Base-by-base conservation (phyloP, 1,284 basidiomycete species). In the Blastosporella zonata region DNA sequence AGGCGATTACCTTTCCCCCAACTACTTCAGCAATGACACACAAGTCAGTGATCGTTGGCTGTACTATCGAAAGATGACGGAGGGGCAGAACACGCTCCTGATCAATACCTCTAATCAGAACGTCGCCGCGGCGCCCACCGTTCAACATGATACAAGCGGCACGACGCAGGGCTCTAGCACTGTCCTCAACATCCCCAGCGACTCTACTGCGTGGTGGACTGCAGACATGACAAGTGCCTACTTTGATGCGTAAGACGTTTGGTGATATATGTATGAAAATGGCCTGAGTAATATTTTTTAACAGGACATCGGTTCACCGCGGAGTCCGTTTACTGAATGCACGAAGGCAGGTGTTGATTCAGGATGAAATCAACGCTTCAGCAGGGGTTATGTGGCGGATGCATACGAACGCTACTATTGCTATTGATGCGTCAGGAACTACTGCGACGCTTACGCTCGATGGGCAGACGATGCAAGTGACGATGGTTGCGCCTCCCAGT, bases 41-140 rank as follows among this genome's bases (percentile, higher is more conserved):
- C 90, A 93, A 65, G 67, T 75, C 49, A 79, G 84, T 36, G 63
- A 72, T 15, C 79, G 94, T 54, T 97, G 94, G 94, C 60, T 78
- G 54, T 97, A 95, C 71, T 99, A 97, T 79, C 84, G 95, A 65
- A 98, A 96, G 78, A 82, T 85, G 66, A 97, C 95, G 1, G 90
- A 95, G 68, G 96, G 96, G 10, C 97, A 99, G 74, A 99, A 99
- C 77, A 94, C 93, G 2, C 78, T 99, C 55, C 61, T 95, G 46
- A 78, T 97, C 59, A 81, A 82, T 66, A 69, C 77, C 55, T 63
- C 70, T 39, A 98, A 99, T 72, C 95, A 99, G 72, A 76, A 85
- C 53, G 84, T 97, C 41, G 65, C 65, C 28, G 88, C 87, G 23
- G 75, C 78, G 10, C 93, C 95, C 0, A 77, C 73, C 28, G 63